Evolutionary conservation across 2,329 filamentous ascomycete species (phyloP).

Genomic region (Fusarium xylarioides): DNA sequence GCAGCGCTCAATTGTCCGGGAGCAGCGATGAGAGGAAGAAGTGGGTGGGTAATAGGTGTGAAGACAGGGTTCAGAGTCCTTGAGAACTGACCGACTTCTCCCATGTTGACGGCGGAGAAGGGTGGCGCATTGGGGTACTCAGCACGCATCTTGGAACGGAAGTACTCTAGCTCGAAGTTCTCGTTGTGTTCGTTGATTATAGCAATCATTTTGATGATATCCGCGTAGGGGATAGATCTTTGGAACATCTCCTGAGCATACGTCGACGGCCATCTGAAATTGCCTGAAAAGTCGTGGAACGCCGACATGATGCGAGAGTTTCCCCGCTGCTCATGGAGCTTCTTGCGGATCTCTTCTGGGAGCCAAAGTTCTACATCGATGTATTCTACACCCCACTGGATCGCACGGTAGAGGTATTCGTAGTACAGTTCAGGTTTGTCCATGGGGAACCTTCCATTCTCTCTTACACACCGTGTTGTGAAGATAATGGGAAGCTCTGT

Average conservation of each 20-base stretch:
- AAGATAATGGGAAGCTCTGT: slow-evolving; percentile 92
- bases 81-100: slow-evolving; percentile 84
- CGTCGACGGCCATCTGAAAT: slow-evolving; percentile 82
- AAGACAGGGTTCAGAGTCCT: slow-evolving; percentile 86
- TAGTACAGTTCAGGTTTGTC: slow-evolving; percentile 79
- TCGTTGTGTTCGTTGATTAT: slow-evolving; percentile 84
- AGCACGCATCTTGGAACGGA: slow-evolving; percentile 77
- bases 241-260: slow-evolving; percentile 77
- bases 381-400: slow-evolving; percentile 91
- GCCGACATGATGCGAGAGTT: slow-evolving; percentile 90
- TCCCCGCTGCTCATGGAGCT: slow-evolving; percentile 74
- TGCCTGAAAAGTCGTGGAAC: slow-evolving; percentile 87
- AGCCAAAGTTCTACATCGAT: slow-evolving; percentile 91
- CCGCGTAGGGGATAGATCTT: slow-evolving; percentile 76
- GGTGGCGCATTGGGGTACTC: slow-evolving; percentile 76
- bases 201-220: slow-evolving; percentile 92
- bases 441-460: slow-evolving; percentile 88
- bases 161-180: slow-evolving; percentile 91
- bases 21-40: slow-evolving; percentile 84
- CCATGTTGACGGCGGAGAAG: slow-evolving; percentile 88
- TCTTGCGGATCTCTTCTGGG: slow-evolving; percentile 76
- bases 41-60: slow-evolving; percentile 85
- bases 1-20: slow-evolving; percentile 87
- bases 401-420: slow-evolving; percentile 81
- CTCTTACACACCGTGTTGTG: slow-evolving; percentile 81